phyloP scores from a whole-genome alignment of 331 rosid species.

The Pyrus hybrid region DNA sequence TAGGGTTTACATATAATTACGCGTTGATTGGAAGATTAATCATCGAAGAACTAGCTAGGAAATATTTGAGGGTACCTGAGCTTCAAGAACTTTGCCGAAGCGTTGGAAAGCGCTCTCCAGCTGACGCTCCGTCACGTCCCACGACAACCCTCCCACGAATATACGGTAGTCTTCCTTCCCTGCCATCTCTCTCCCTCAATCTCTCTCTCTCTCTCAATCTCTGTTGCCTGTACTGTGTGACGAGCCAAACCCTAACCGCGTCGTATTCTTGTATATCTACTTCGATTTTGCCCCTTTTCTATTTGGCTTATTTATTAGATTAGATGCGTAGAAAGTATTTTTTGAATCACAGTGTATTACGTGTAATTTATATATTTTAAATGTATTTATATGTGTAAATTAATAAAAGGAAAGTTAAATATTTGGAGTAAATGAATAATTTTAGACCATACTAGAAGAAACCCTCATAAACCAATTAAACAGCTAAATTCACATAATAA shows the following conservation, averaged over 20 bases:
- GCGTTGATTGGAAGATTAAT: neutral
- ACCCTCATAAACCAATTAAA: no score
- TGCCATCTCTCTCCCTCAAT: conserved; percentile 44
- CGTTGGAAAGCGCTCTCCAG: conserved; percentile 73
- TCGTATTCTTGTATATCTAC: neutral
- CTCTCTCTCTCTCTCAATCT: conserved; percentile 9
- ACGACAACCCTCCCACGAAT: conserved; percentile 85
- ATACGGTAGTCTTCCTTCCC: conserved; percentile 80
- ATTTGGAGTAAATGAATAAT: no score
- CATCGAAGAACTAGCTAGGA: neutral
- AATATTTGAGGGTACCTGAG: conserved; percentile 44
- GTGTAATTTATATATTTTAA: no score
- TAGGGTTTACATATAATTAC: neutral
- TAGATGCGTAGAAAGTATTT: no score
- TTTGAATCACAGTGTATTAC: no score
- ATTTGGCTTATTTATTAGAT: no score
- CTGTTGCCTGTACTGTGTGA: neutral
- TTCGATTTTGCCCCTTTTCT: neutral
- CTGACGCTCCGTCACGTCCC: conserved; percentile 87
- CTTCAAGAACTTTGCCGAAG: conserved; percentile 71
- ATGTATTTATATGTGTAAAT: no score
- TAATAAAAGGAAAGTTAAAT: no score
- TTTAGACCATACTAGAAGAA: no score
- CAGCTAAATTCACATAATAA: no score
- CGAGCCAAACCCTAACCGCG: conserved; percentile 5